A percentile compares a stretch with the other conserved stretches of the same genome.
Conservation (phyloP, 208 protist species). For the Chromosphaera perkinsii region DNA sequence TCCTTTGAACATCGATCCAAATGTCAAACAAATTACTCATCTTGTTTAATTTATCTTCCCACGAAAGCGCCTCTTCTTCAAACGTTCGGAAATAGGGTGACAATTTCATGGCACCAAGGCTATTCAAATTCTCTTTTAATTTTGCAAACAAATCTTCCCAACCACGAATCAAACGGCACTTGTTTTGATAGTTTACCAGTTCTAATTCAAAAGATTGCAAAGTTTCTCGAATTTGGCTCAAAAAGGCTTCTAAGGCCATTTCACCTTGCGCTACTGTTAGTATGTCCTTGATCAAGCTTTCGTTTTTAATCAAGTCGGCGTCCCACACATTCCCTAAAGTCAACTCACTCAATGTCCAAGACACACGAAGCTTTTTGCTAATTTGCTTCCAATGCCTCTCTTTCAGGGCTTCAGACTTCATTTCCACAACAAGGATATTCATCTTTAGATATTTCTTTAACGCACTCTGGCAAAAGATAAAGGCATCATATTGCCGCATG, state of each 20-base stretch:
- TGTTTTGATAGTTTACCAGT: slow-evolving; percentile 80
- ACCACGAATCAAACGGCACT: slow-evolving; percentile 83
- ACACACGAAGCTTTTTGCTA: slow-evolving; percentile 71
- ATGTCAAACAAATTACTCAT: slow-evolving; percentile 81
- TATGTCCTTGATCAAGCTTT: slow-evolving; percentile 34
- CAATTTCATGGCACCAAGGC: slow-evolving; percentile 81
- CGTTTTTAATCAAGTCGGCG: slow-evolving; percentile 68
- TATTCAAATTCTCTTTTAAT: slow-evolving; percentile 84
- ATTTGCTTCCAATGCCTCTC: slow-evolving; percentile 81
- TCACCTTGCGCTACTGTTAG: slow-evolving; percentile 60
- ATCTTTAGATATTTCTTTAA: slow-evolving; percentile 60
- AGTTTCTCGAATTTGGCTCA: slow-evolving; percentile 72
- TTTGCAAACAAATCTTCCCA: slow-evolving; percentile 92
- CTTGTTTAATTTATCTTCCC: slow-evolving; percentile 83
- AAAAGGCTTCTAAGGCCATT: slow-evolving; percentile 74
- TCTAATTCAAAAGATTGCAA: slow-evolving; percentile 85
- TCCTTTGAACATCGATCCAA: slow-evolving; percentile 89
- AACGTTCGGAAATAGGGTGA: slow-evolving; percentile 90
- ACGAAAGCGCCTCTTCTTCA: slow-evolving; percentile 70
- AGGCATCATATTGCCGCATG: slow-evolving; percentile 64
- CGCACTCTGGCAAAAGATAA: slow-evolving; percentile 43
- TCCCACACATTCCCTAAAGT: slow-evolving; percentile 84
- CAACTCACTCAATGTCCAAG: slow-evolving; percentile 75
- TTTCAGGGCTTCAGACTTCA: slow-evolving; percentile 84
- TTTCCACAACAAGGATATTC: slow-evolving; percentile 42